phyloP scores from a whole-genome alignment of 805 yeast species.

The Pichia nanzhaoensis region DNA sequence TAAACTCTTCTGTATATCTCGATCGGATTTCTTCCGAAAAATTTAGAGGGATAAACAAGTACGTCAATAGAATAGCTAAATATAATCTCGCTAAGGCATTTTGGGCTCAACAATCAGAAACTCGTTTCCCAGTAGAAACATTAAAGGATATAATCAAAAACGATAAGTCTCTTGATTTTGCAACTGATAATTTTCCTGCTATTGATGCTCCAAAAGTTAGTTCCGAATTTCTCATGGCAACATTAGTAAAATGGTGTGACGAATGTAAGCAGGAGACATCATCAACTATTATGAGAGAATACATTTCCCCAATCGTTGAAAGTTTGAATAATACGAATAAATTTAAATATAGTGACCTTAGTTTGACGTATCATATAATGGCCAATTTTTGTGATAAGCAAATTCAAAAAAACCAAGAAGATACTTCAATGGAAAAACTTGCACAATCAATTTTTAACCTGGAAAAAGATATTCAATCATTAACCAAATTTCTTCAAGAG shows the following conservation, averaged over 20 bases:
- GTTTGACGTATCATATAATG: conserved; percentile 47
- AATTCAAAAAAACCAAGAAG: conserved; percentile 37
- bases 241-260: conserved; percentile 62
- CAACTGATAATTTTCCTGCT: background rate
- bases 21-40: conserved; percentile 31
- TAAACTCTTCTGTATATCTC: conserved; percentile 42
- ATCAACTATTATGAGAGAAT: conserved; percentile 46
- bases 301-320: conserved; percentile 43
- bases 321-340: conserved; percentile 17
- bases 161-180: conserved; percentile 1
- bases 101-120: conserved; percentile 56
- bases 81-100: conserved; percentile 52
- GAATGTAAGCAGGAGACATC: conserved; percentile 66
- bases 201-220: background rate
- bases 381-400: conserved; percentile 74
- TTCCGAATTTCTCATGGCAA: conserved; percentile 22
- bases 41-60: conserved; percentile 11
- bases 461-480: conserved; percentile 41
- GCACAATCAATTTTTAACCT: conserved; percentile 26
- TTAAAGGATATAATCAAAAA: conserved; percentile 31
- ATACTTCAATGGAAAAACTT: conserved; percentile 39
- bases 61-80: conserved; percentile 25
- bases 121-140: conserved; percentile 49
- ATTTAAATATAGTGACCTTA: conserved; percentile 20
- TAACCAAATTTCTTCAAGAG: conserved; percentile 38